These are phyloP conservation scores for Knoxdaviesia proteae DNA, from an alignment of 2,329 filamentous ascomycete genomes.

Conservation along the genomic window DNA sequence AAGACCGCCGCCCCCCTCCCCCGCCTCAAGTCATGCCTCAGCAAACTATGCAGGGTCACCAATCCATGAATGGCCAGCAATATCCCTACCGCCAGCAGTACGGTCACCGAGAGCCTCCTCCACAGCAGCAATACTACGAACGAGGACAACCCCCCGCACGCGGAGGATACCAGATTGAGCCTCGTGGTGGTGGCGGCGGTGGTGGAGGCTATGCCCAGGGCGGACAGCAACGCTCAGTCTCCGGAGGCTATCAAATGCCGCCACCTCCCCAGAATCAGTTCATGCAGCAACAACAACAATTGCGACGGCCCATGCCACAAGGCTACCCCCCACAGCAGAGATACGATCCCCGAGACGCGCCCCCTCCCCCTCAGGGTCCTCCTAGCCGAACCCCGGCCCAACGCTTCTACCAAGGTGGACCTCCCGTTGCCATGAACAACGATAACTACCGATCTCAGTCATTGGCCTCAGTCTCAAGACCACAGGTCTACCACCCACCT, in stretches of 20 bases:
- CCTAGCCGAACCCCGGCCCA: constrained; percentile 24
- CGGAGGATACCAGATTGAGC: too few relatives aligned
- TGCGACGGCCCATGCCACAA: constrained; percentile 2
- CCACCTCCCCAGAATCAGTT: neutral
- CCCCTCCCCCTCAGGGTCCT: constrained; percentile 21
- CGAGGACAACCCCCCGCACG: neutral
- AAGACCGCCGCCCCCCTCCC: constrained; percentile 11
- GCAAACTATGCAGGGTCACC: constrained; percentile 5
- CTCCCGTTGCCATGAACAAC: constrained; percentile 53
- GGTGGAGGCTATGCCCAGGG: neutral
- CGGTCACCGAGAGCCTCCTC: constrained; percentile 14
- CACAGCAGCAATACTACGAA: constrained; percentile 8
- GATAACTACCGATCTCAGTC: constrained; percentile 88
- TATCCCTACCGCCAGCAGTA: constrained; percentile 14
- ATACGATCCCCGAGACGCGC: constrained; percentile 37
- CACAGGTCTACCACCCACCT: constrained; percentile 47
- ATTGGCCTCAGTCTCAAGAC: constrained; percentile 56
- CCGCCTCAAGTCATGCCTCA: constrained; percentile 4
- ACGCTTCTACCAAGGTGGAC: constrained; percentile 39
- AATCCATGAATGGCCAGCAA: too few relatives aligned
- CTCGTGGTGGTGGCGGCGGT: neutral
- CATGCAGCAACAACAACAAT: constrained; percentile 2
- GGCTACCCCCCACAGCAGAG: constrained; percentile 17
- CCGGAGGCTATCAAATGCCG: too few relatives aligned
- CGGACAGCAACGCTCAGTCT: neutral